phyloP scores from a whole-genome alignment of 768 basidiomycete genomes.

The Termitomyces sp. region DNA sequence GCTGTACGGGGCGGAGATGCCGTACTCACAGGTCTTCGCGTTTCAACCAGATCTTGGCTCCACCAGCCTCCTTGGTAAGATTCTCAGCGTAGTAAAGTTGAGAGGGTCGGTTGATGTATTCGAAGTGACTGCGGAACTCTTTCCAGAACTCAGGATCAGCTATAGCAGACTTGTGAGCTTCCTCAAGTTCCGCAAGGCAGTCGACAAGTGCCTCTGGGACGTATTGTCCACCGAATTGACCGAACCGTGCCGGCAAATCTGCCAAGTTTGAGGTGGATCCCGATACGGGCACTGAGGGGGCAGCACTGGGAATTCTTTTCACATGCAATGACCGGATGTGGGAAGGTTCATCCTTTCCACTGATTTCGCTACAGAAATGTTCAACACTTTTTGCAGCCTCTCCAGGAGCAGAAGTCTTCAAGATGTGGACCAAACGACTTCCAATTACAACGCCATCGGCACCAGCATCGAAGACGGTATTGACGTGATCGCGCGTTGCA shows the following conservation, averaged over 20 bases:
- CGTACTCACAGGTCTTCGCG: conserved; percentile 81
- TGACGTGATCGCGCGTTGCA: conserved; percentile 85
- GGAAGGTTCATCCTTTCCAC: conserved; percentile 35
- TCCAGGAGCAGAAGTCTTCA: conserved; percentile 58
- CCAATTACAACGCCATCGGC: conserved; percentile 96
- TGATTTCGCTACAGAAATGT: conserved; percentile 72
- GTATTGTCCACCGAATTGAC: conserved; percentile 95
- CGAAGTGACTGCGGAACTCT: conserved; percentile 83
- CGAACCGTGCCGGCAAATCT: conserved; percentile 80
- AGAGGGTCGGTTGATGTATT: conserved; percentile 94
- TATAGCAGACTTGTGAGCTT: conserved; percentile 83
- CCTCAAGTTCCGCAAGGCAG: conserved; percentile 85
- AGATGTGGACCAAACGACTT: conserved; percentile 76
- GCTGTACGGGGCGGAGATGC: neutral
- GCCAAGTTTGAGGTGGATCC: conserved; percentile 31
- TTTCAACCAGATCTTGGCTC: conserved; percentile 97
- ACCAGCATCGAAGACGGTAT: conserved; percentile 79
- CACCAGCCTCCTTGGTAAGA: conserved; percentile 84
- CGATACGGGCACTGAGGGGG: conserved; percentile 22
- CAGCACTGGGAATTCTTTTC: conserved; percentile 21
- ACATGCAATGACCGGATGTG: conserved; percentile 29
- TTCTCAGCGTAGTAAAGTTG: conserved; percentile 89
- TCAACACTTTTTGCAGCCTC: conserved; percentile 53
- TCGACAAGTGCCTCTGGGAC: conserved; percentile 97
- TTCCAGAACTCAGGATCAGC: conserved; percentile 90